Evolutionary conservation across 257 asterid genomes (phyloP).

Genomic region (Petrea volubilis): DNA sequence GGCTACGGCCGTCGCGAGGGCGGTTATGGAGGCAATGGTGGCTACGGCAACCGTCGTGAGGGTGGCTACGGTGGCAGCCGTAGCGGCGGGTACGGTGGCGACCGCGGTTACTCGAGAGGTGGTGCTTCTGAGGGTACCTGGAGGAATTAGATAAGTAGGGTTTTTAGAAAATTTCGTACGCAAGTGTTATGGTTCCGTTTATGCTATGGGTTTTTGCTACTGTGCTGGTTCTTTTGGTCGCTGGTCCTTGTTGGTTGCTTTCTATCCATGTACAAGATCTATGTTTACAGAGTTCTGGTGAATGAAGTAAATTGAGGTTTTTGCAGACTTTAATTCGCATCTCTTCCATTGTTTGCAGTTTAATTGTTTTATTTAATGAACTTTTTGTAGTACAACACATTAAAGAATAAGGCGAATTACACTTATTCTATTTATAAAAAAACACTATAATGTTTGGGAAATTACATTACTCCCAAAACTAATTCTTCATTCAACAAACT

Average conservation of each 20-base stretch:
- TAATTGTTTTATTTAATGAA: too few relatives aligned
- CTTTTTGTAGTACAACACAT: too few relatives aligned
- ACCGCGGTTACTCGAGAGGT: slow-evolving; percentile 30
- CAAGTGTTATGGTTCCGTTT: background rate
- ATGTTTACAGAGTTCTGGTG: slow-evolving; percentile 24
- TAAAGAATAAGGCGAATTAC: too few relatives aligned
- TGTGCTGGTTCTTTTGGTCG: background rate
- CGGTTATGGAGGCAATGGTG: slow-evolving; percentile 19
- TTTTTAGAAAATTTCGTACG: background rate
- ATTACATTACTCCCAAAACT: too few relatives aligned
- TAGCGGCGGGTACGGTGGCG: slow-evolving; percentile 33
- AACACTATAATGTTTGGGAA: too few relatives aligned
- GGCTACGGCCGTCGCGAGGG: slow-evolving; percentile 37
- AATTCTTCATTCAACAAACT: too few relatives aligned
- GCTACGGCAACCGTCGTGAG: slow-evolving; percentile 28
- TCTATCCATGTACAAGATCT: slow-evolving; percentile 1
- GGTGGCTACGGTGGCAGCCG: slow-evolving; percentile 31
- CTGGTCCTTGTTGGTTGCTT: background rate
- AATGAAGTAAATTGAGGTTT: slow-evolving; percentile 33
- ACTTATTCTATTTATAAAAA: too few relatives aligned
- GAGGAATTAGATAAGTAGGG: slow-evolving; percentile 43
- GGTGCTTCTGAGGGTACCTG: slow-evolving; percentile 50
- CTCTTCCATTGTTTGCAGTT: background rate
- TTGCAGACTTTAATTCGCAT: background rate
- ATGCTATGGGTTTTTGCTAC: background rate